Evolutionary conservation across 2,329 filamentous ascomycete species (phyloP).

Genomic region (Colletotrichum sp.): DNA sequence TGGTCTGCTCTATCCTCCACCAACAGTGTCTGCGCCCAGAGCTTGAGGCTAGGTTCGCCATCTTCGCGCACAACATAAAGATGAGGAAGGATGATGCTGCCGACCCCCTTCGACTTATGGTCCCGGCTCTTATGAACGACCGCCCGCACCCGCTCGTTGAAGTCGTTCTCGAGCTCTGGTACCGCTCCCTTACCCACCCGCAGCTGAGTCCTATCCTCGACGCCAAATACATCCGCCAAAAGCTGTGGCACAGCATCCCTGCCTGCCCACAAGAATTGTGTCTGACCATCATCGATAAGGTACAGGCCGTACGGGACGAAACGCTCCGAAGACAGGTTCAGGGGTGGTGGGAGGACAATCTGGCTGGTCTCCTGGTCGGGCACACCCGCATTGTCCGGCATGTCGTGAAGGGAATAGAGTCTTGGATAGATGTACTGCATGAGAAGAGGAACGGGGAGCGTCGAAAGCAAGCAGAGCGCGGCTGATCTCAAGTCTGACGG

Average conservation of each 20-base stretch:
- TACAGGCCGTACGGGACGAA: constrained; percentile 92
- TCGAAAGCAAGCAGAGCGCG: constrained; percentile 92
- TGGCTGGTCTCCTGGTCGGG: constrained; percentile 87
- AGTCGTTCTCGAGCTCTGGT: constrained; percentile 91
- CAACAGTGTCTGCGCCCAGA: constrained; percentile 96
- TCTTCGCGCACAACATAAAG: constrained; percentile 95
- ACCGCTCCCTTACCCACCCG: constrained; percentile 90
- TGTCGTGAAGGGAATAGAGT: constrained; percentile 89
- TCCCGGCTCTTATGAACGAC: constrained; percentile 93
- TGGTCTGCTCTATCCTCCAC: constrained; percentile 96
- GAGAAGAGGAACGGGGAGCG: constrained; percentile 84
- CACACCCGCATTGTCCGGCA: constrained; percentile 91
- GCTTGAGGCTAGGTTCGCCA: constrained; percentile 90
- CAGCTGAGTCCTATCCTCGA: constrained; percentile 81
- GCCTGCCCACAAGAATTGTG: constrained; percentile 96
- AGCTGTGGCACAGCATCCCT: constrained; percentile 91
- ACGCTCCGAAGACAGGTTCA: constrained; percentile 88
- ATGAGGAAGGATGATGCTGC: constrained; percentile 91
- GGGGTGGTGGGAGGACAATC: constrained; percentile 82
- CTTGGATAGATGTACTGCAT: constrained; percentile 92
- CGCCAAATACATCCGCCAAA: constrained; percentile 86
- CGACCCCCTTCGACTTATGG: constrained; percentile 83
- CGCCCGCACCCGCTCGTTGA: constrained; percentile 90
- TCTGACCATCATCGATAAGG: constrained; percentile 95
- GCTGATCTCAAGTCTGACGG: constrained; percentile 93